Evolutionary conservation across 2,329 filamentous ascomycete species (phyloP).

Genomic region (Piedraia hortae): DNA sequence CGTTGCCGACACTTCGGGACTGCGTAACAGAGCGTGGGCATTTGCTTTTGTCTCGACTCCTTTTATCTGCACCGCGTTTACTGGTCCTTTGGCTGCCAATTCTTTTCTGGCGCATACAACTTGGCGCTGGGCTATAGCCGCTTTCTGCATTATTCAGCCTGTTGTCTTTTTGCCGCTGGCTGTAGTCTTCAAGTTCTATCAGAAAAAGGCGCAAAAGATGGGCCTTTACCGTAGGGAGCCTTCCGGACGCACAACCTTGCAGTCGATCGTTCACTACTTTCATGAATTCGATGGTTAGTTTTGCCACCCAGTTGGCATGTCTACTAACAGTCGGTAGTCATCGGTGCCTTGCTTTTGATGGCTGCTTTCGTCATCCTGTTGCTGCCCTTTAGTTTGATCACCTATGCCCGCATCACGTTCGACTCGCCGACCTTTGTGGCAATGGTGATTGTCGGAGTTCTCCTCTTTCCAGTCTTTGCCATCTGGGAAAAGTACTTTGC

Average conservation of each 20-base stretch:
- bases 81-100: constrained; percentile 8
- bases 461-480: constrained; percentile 18
- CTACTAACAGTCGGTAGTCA: constrained; percentile 2
- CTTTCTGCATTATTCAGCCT: constrained; percentile 10
- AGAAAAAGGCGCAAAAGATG: constrained; percentile 9
- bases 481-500: constrained; percentile 31
- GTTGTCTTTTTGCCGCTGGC: constrained; percentile 8
- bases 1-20: constrained; percentile 11
- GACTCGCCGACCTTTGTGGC: constrained; percentile 15
- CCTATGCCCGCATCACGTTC: constrained; percentile 12
- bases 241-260: constrained; percentile 5
- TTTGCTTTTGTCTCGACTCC: constrained; percentile 11
- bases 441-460: constrained; percentile 12
- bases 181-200: constrained; percentile 9
- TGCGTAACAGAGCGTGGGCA: constrained; percentile 10
- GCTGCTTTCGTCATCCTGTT: constrained; percentile 32
- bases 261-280: constrained; percentile 8
- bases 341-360: constrained; percentile 8
- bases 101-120: constrained; percentile 6
- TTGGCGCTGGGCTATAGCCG: constrained; percentile 11
- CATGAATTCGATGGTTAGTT: constrained; percentile 10
- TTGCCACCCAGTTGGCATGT: neutral
- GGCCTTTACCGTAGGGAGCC: constrained; percentile 3
- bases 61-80: constrained; percentile 12
- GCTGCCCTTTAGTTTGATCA: constrained; percentile 35